Base-by-base conservation (phyloP, 108 stramenopile species). In the Nannochloropsis gaditana region DNA sequence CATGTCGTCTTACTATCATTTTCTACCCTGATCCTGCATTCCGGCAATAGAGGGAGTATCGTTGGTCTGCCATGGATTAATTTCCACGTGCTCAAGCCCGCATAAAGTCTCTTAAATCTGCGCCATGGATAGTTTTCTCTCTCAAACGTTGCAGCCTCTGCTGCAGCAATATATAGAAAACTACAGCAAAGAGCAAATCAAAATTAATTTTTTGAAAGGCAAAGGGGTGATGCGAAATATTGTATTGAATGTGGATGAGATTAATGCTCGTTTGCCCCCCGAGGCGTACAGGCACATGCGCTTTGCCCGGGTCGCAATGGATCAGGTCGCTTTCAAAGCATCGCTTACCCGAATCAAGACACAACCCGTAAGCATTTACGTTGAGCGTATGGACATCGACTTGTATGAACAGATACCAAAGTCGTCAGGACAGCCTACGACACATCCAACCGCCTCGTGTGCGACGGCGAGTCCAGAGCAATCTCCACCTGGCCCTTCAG, bases 241-340 rank as follows among this genome's bases (percentile, higher is more conserved):
- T n/a, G 2, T 73, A 2, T n/a, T 73, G 19, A 73, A 73, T 73
- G 59, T 73, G 59, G 59, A 73, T 2, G 59, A 73, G 8, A 15
- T 73, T n/a, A 73, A 73, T n/a, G 59, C 59, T n/a, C 59, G 59
- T n/a, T 73, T 73, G 59, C 59, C 59, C n/a, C n/a, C 59, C 59
- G 59, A 73, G 59, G n/a, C 59, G n/a, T 15, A 73, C 5, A n/a
- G 3, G 19, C 59, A 15, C n/a, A n/a, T 4, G 59, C 59, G 59
- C 59, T 73, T 73, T 73, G 59, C 59, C 2, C 59, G 59, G 59
- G 59, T 73, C 19, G 59, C 59, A 15, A 73, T 73, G 8, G 59
- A 73, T 73, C 59, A 73, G n/a, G 59, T 73, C 19, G 59, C 59
- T 6, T 73, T 73, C 8, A 73, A 73, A 73, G 59, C 59, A 15